Evolutionary conservation across 441 rosid species (phyloP).

Genomic region (Metrosideros polymorpha): DNA sequence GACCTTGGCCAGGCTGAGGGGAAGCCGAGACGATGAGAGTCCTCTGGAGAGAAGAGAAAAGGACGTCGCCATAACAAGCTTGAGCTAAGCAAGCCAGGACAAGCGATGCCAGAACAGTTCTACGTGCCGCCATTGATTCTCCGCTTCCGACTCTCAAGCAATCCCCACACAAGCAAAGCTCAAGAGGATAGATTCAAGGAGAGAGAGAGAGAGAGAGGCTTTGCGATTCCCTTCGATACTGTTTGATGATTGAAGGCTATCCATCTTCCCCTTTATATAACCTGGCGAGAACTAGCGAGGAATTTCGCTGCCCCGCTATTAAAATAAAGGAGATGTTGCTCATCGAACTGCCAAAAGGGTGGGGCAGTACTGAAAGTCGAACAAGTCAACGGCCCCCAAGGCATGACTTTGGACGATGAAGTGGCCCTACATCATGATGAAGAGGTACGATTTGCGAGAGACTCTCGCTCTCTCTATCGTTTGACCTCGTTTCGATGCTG

Average conservation of each 20-base stretch:
- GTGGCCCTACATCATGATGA: conserved; percentile 19
- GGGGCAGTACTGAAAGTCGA: background rate
- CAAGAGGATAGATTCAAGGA: background rate
- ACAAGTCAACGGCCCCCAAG: conserved; percentile 13
- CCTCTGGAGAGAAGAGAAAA: conserved; percentile 31
- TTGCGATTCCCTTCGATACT: background rate
- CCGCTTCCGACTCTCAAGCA: background rate
- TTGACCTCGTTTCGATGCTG: conserved; percentile 1
- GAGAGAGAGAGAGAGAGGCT: background rate
- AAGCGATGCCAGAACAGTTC: conserved; percentile 22
- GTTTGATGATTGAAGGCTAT: background rate
- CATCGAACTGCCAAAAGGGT: background rate
- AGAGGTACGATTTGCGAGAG: conserved; percentile 19
- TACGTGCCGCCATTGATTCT: conserved; percentile 3
- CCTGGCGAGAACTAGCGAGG: background rate
- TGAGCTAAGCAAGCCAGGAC: conserved; percentile 21
- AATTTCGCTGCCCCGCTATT: background rate
- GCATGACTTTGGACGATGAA: background rate
- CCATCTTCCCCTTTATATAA: background rate
- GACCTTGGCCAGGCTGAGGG: conserved; percentile 26
- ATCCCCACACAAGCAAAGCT: background rate
- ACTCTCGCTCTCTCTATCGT: too few relatives aligned
- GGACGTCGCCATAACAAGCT: conserved; percentile 17
- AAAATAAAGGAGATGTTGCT: background rate
- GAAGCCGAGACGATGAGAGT: conserved; percentile 38